phyloP scores from a whole-genome alignment of 2,329 filamentous ascomycete species.

The Aspergillus sp. region DNA sequence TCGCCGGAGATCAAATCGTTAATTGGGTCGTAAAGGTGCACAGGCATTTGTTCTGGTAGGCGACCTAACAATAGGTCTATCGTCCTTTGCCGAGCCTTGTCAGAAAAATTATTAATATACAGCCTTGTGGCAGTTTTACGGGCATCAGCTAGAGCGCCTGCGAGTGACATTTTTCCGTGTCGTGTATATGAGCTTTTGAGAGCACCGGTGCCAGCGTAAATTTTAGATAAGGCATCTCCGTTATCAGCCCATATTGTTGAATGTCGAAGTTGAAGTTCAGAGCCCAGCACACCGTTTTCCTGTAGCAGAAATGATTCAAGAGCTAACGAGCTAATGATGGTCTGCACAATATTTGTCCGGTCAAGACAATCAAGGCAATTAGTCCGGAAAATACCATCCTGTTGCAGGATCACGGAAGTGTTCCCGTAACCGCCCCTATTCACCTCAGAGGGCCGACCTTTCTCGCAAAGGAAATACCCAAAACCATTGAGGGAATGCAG shows the following conservation, averaged over 20 bases:
- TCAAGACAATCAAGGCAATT: constrained; percentile 97
- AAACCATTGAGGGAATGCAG: constrained; percentile 80
- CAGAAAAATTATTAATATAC: constrained; percentile 97
- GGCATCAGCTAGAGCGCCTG: constrained; percentile 90
- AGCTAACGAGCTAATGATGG: constrained; percentile 91
- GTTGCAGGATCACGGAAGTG: constrained; percentile 73
- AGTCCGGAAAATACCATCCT: constrained; percentile 92
- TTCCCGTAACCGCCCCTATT: constrained; percentile 41
- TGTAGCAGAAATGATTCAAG: constrained; percentile 80
- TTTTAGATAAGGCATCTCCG: constrained; percentile 88
- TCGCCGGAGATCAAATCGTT: constrained; percentile 86
- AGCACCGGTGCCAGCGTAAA: constrained; percentile 94
- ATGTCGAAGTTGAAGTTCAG: constrained; percentile 90
- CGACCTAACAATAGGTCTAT: constrained; percentile 91
- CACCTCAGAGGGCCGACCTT: constrained; percentile 51
- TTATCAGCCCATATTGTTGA: constrained; percentile 97
- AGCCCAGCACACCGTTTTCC: constrained; percentile 64
- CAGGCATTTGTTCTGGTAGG: constrained; percentile 76
- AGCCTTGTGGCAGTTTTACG: constrained; percentile 90
- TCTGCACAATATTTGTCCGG: constrained; percentile 93
- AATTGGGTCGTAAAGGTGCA: constrained; percentile 88
- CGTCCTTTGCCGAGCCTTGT: constrained; percentile 88
- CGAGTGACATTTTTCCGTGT: constrained; percentile 91
- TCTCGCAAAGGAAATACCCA: constrained; percentile 85
- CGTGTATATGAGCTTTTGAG: constrained; percentile 94